Evolutionary conservation across 306 rosid species (phyloP), one percentile per base, ranked within the genome.

Genomic region (Vachellia pachyceras): DNA sequence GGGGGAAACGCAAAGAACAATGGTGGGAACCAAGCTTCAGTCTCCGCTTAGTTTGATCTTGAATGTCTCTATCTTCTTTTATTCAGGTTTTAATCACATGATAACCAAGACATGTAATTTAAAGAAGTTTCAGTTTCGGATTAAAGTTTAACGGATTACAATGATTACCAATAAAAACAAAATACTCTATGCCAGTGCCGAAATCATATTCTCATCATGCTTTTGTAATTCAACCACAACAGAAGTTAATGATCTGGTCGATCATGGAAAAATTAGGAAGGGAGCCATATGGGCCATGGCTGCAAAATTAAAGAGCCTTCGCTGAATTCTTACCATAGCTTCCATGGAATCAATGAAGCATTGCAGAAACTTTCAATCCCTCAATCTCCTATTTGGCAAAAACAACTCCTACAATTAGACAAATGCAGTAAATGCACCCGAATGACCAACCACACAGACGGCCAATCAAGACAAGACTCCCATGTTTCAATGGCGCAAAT

Each of bases 401-500:
- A 66, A 42, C 22, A n/a, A n/a, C n/a, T 7, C 40, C 37, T 37
- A 39, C 61, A 69, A n/a, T 7, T 50, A 42, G 58, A 49, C 72
- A 63, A 68, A 70, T 77, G 86, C 79, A 52, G 33, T 76, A 61
- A 78, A 37, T 35, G 35, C 78, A 65, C 74, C 40, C 17, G 18
- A 65, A 80, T 35, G 35, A 64, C 42, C 66, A 80, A 61, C 66
- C 63, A 40, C 41, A 72, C 63, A 11, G 45, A 54, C 49, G 40
- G 79, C 79, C 83, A 77, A 66, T 58, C 50, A 77, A 40, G 46
- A 71, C 39, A 68, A 73, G 73, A 54, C 47, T 74, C 37, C 69
- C 40, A 7, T 72, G 61, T 78, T 54, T 50, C 18, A 82, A 65
- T 69, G 72, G 54, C 42, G 73, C 8, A 74, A 80, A 76, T 54